Evolutionary conservation across 805 yeast genomes (phyloP).

Genomic region (Myxozyma udenii): DNA sequence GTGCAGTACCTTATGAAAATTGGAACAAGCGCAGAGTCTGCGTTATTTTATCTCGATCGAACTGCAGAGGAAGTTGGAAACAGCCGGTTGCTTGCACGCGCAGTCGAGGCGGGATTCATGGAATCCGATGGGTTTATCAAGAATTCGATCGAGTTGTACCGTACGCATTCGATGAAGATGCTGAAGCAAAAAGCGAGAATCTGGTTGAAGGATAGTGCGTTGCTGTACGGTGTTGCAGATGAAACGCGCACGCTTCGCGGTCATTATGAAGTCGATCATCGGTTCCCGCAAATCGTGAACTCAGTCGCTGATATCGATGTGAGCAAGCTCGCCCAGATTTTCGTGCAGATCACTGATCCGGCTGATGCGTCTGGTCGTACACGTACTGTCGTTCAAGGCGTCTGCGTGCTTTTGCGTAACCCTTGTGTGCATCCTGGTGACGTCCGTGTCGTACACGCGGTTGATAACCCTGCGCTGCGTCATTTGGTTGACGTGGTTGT

Average conservation of each 20-base stretch:
- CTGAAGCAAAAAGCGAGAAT: conserved; percentile 6
- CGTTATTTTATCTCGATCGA: not conserved
- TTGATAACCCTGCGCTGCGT: not conserved
- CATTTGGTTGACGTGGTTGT: conserved; percentile 11
- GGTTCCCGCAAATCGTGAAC: not conserved
- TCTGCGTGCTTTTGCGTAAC: conserved; percentile 10
- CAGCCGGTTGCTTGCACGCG: not conserved
- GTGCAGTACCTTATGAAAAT: conserved; percentile 1
- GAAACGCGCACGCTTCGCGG: conserved; percentile 10
- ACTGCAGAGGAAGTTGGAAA: conserved; percentile 2
- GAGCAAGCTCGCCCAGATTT: conserved; percentile 2
- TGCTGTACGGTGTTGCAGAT: conserved; percentile 10
- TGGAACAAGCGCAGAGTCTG: not conserved
- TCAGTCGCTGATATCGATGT: not conserved
- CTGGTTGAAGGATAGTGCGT: conserved; percentile 6
- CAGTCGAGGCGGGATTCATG: conserved; percentile 1
- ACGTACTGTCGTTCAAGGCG: conserved; percentile 6
- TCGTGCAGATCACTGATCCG: conserved; percentile 10
- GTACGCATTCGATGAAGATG: conserved; percentile 2
- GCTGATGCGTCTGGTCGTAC: not conserved
- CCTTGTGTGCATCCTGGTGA: conserved; percentile 19
- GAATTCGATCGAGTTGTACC: not conserved
- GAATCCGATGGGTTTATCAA: conserved; percentile 2
- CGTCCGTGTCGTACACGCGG: conserved; percentile 8
- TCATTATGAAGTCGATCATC: conserved; percentile 2